Conservation (phyloP, 768 basidiomycete genomes). For the Collybia sordida region DNA sequence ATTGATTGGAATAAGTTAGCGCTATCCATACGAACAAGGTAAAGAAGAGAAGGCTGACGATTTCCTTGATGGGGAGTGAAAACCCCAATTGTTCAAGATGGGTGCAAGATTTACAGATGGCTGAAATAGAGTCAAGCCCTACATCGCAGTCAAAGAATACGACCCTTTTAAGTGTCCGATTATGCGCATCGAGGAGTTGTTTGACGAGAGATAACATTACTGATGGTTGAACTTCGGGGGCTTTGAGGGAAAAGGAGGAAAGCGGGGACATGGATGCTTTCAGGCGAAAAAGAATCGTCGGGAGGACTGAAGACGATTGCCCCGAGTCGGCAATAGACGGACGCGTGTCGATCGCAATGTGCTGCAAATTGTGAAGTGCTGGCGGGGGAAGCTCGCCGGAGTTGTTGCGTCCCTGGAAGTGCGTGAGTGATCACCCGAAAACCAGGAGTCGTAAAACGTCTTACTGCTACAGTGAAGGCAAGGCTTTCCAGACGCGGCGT, state of each 20-base stretch:
- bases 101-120: conserved; percentile 41
- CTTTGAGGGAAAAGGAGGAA: conserved; percentile 41
- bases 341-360: conserved; percentile 25
- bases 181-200: conserved; percentile 42
- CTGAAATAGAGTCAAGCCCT: conserved; percentile 33
- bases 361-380: conserved; percentile 21
- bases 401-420: conserved; percentile 27
- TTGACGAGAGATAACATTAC: conserved; percentile 38
- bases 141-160: conserved; percentile 48
- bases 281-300: conserved; percentile 29
- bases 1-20: background rate
- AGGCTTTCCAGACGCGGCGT: conserved; percentile 60
- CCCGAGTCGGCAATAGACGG: conserved; percentile 22
- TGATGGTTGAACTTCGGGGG: conserved; percentile 34
- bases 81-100: conserved; percentile 51
- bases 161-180: conserved; percentile 39
- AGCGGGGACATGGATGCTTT: conserved; percentile 30
- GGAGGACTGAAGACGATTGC: conserved; percentile 22
- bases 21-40: background rate
- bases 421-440: conserved; percentile 7
- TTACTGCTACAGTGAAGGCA: conserved; percentile 59
- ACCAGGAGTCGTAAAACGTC: conserved; percentile 15
- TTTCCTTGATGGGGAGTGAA: conserved; percentile 49
- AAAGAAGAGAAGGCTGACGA: conserved; percentile 31
- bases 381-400: conserved; percentile 22